Percentiles rank a stretch among this genome's conserved stretches.
phyloP scores from a whole-genome alignment of 225 moss, liverwort and hornwort genomes.

The Straminergon stramineum region DNA sequence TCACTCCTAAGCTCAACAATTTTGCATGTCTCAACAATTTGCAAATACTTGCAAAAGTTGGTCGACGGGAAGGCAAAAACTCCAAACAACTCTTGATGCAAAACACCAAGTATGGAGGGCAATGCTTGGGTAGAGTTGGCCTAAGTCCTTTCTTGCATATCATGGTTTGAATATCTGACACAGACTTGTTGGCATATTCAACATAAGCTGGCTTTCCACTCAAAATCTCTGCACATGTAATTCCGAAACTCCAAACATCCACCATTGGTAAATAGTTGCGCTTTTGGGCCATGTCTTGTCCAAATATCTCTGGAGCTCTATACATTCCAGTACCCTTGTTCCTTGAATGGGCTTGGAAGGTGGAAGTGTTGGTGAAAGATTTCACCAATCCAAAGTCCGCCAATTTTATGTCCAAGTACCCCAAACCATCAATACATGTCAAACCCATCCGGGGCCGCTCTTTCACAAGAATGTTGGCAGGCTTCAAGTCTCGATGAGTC shows the following conservation, averaged over 20 bases:
- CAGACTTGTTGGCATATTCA: not conserved
- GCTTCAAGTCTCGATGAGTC: not conserved
- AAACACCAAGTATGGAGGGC: not conserved
- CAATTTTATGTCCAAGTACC: not conserved
- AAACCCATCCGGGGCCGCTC: accelerated
- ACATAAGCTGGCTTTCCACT: not conserved
- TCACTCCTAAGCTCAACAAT: not conserved
- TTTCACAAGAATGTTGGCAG: not conserved
- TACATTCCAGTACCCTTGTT: not conserved
- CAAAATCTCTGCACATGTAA: not conserved
- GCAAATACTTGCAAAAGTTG: not conserved
- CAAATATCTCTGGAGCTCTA: not conserved
- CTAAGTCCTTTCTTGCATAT: not conserved
- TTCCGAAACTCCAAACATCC: not conserved
- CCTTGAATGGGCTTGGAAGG: not conserved
- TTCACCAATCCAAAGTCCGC: not conserved
- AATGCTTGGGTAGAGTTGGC: not conserved
- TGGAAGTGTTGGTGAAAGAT: not conserved
- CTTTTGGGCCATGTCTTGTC: not conserved
- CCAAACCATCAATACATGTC: not conserved
- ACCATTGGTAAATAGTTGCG: not conserved
- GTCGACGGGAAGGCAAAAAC: not conserved
- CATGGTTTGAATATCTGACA: not conserved
- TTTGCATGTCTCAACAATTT: not conserved
- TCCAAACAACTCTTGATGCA: not conserved